These are phyloP conservation scores for Globisporangium radiosum DNA, from an alignment of 352 stramenopile genomes.

Conservation along the genomic window DNA sequence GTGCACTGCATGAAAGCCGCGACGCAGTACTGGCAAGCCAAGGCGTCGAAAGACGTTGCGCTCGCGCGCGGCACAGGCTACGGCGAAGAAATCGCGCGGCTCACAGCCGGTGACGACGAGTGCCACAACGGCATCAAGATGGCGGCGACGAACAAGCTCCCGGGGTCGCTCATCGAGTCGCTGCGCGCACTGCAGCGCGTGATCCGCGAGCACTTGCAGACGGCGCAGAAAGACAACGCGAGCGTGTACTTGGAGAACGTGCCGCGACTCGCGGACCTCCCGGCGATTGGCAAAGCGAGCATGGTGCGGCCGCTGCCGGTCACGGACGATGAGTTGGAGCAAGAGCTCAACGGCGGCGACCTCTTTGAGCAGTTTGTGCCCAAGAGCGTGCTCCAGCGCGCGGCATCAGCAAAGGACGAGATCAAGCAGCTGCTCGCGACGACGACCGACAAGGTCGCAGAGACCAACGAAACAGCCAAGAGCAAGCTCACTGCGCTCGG, in stretches of 20 bases:
- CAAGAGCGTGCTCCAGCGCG: conserved; percentile 38
- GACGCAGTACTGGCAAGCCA: conserved; percentile 73
- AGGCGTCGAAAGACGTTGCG: conserved; percentile 52
- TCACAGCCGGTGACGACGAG: conserved; percentile 42
- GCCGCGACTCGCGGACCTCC: conserved; percentile 44
- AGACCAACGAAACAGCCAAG: conserved; percentile 45
- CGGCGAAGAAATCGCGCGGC: conserved; percentile 67
- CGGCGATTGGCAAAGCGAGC: conserved; percentile 44
- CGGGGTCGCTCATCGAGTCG: conserved; percentile 43
- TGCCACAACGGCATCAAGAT: conserved; percentile 56
- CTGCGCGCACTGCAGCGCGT: conserved; percentile 47
- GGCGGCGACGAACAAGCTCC: conserved; percentile 57
- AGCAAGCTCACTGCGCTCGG: conserved; percentile 47
- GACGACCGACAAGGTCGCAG: conserved; percentile 33
- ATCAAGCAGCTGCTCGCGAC: conserved; percentile 35
- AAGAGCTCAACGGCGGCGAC: conserved; percentile 51
- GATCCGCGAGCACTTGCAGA: conserved; percentile 45
- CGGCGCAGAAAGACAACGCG: conserved; percentile 71
- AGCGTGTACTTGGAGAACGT: conserved; percentile 80
- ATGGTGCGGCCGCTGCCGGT: conserved; percentile 61
- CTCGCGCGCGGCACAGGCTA: conserved; percentile 53
- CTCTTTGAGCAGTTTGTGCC: conserved; percentile 70
- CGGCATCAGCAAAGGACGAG: conserved; percentile 40
- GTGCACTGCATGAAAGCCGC: conserved; percentile 64
- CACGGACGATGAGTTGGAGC: conserved; percentile 37